These are phyloP conservation scores for Sporisorium reilianum DNA, from an alignment of 1,284 basidiomycete species.

Conservation along the genomic window DNA sequence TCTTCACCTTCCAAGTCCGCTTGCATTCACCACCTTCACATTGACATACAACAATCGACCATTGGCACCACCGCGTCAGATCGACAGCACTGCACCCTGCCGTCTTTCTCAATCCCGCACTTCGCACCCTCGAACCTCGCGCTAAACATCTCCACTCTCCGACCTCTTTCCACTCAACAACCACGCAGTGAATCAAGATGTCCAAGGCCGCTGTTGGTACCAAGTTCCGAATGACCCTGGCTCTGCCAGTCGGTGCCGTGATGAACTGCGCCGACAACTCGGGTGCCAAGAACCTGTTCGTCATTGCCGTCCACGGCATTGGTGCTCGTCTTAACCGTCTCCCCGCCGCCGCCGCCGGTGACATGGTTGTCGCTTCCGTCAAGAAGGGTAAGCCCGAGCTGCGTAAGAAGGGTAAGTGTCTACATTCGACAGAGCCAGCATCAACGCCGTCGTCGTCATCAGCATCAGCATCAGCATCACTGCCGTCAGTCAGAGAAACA, in stretches of 20 bases:
- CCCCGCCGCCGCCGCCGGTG: slow-evolving; percentile 96
- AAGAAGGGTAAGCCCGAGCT: slow-evolving; percentile 99
- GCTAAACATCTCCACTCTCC: slow-evolving; percentile 15
- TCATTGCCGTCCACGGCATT: slow-evolving; percentile 91
- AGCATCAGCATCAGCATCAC: background rate
- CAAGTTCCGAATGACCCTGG: slow-evolving; percentile 85
- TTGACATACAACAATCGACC: background rate
- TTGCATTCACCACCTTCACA: background rate
- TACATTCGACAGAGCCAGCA: background rate
- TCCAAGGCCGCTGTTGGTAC: slow-evolving; percentile 77
- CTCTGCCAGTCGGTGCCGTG: slow-evolving; percentile 95
- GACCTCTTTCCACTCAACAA: background rate
- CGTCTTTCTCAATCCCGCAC: background rate
- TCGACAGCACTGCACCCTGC: slow-evolving; percentile 15
- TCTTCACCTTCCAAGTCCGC: background rate
- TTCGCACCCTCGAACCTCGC: background rate
- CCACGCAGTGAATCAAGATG: slow-evolving; percentile 58
- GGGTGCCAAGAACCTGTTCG: slow-evolving; percentile 93
- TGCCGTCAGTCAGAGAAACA: background rate
- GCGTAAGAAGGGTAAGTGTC: slow-evolving; percentile 93
- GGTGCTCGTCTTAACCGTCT: slow-evolving; percentile 97
- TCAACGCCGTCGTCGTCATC: slow-evolving; percentile 13
- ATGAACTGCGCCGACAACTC: slow-evolving; percentile 99
- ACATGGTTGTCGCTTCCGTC: slow-evolving; percentile 98
- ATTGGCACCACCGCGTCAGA: slow-evolving; percentile 6